These are phyloP conservation scores for Lophium mytilinum DNA, from an alignment of 495 filamentous ascomycete genomes.

Conservation along the genomic window DNA sequence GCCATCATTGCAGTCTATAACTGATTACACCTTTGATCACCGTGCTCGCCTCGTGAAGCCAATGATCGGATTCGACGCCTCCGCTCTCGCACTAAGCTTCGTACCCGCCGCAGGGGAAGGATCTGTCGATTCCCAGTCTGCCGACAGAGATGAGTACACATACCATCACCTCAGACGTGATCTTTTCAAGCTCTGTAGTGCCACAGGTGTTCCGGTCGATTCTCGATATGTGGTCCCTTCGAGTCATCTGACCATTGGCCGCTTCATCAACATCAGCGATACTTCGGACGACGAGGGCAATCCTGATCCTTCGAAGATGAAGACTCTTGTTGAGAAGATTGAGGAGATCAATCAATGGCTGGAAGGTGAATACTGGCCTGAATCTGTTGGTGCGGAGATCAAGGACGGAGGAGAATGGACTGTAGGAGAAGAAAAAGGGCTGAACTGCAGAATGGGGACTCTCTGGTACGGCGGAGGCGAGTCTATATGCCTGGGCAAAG, in stretches of 20 bases:
- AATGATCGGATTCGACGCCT: constrained; percentile 71
- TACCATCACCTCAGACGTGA: constrained; percentile 88
- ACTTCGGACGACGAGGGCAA: constrained; percentile 26
- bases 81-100: constrained; percentile 79
- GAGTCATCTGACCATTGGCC: constrained; percentile 77
- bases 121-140: constrained; percentile 25
- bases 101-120: constrained; percentile 61
- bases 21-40: constrained; percentile 53
- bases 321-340: constrained; percentile 54
- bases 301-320: constrained; percentile 41
- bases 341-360: constrained; percentile 71
- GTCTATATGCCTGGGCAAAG: constrained; percentile 53
- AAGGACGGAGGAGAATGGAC: constrained; percentile 53
- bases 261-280: constrained; percentile 58
- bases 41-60: constrained; percentile 72
- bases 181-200: constrained; percentile 51
- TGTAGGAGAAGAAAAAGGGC: constrained; percentile 66
- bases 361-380: constrained; percentile 56
- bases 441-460: constrained; percentile 59
- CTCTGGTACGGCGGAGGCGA: constrained; percentile 82
- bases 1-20: constrained; percentile 43
- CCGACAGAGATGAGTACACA: constrained; percentile 54
- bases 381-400: constrained; percentile 34
- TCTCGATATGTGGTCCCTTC: constrained; percentile 80
- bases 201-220: constrained; percentile 51